These are phyloP conservation scores for Herpotrichia juniperi DNA, from an alignment of 2,329 filamentous ascomycete genomes.

Conservation along the genomic window DNA sequence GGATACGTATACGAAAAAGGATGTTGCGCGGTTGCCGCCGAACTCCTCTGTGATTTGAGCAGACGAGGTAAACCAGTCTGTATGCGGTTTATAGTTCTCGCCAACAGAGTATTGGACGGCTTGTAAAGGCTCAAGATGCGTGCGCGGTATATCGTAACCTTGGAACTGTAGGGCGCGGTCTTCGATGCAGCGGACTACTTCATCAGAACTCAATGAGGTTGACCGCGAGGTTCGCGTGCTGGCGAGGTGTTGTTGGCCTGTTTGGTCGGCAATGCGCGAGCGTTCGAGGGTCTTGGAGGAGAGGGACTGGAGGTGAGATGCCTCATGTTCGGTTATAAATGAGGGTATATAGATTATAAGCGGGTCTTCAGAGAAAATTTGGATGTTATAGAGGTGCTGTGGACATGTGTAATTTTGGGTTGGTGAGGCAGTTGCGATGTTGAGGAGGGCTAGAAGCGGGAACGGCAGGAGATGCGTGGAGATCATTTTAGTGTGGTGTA, in stretches of 20 bases:
- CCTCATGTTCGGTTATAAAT: conserved; percentile 58
- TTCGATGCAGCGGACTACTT: conserved; percentile 61
- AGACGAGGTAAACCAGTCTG: conserved; percentile 55
- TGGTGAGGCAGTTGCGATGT: conserved; percentile 6
- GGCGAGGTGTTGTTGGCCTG: conserved; percentile 27
- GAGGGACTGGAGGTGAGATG: conserved; percentile 54
- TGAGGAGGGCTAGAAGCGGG: conserved; percentile 12
- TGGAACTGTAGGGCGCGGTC: conserved; percentile 62
- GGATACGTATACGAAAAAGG: conserved; percentile 66
- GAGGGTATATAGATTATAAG: conserved; percentile 62
- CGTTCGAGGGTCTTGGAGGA: conserved; percentile 48
- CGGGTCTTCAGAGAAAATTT: conserved; percentile 60
- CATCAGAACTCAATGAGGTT: conserved; percentile 39
- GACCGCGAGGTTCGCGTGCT: conserved; percentile 27
- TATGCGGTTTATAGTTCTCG: conserved; percentile 63
- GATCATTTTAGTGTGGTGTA: background rate
- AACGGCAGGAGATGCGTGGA: conserved; percentile 11
- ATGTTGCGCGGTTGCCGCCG: conserved; percentile 53
- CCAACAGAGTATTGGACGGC: conserved; percentile 55
- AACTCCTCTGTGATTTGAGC: conserved; percentile 23
- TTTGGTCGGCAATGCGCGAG: conserved; percentile 25
- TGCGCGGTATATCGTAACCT: conserved; percentile 54
- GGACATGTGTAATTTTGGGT: conserved; percentile 36
- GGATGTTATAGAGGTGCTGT: conserved; percentile 46
- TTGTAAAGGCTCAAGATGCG: conserved; percentile 57